These are phyloP conservation scores for Kwoniella newhampshirensis DNA, from an alignment of 768 basidiomycete genomes.

Conservation along the genomic window DNA sequence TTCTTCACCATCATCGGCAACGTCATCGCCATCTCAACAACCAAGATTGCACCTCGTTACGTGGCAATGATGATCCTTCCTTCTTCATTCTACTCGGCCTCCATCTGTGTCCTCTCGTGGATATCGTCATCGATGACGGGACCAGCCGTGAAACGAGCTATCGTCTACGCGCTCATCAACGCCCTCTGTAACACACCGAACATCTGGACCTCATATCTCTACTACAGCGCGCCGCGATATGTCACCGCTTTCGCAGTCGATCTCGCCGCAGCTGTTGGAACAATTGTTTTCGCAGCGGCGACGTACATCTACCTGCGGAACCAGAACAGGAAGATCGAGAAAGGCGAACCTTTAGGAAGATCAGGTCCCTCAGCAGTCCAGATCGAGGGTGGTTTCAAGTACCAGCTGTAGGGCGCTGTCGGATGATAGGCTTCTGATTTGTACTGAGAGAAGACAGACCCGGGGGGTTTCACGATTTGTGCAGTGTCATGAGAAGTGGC, in stretches of 20 bases:
- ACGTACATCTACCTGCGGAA: slow-evolving; percentile 42
- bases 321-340: slow-evolving; percentile 46
- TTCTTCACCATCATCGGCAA: slow-evolving; percentile 44
- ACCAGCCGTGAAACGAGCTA: slow-evolving; percentile 47
- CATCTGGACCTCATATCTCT: slow-evolving; percentile 52
- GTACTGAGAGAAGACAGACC: too few species aligned
- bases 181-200: slow-evolving; percentile 42
- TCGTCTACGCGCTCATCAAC: slow-evolving; percentile 48
- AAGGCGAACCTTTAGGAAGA: slow-evolving; percentile 35
- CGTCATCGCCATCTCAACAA: slow-evolving; percentile 47
- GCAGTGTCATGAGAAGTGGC: too few species aligned
- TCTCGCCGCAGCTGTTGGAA: slow-evolving; percentile 42
- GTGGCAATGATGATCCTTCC: slow-evolving; percentile 49
- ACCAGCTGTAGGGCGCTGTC: slow-evolving; percentile 39
- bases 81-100: slow-evolving; percentile 43
- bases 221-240: slow-evolving; percentile 46
- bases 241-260: slow-evolving; percentile 48
- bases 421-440: too few species aligned
- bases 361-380: slow-evolving; percentile 44
- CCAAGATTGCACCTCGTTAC: slow-evolving; percentile 44
- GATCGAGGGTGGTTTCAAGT: slow-evolving; percentile 44
- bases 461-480: too few species aligned
- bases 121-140: slow-evolving; percentile 43
- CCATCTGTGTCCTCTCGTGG: slow-evolving; percentile 49
- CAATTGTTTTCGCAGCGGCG: slow-evolving; percentile 31